Conservation (phyloP, 2,329 filamentous ascomycete species). For the Knoxdaviesia proteae region DNA sequence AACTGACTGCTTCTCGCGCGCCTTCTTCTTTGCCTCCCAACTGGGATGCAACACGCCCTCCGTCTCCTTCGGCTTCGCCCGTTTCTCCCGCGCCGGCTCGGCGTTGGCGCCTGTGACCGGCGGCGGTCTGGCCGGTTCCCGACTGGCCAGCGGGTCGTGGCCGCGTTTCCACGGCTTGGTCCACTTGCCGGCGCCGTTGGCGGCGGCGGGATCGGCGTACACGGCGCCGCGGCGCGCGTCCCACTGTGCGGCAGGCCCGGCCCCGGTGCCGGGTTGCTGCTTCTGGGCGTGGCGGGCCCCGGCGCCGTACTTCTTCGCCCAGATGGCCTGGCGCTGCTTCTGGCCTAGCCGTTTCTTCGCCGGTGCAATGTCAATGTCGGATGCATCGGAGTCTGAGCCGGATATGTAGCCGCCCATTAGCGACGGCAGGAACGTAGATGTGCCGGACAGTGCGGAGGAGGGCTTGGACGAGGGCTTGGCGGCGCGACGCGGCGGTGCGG, state of each 20-base stretch:
- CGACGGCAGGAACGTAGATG: conserved; percentile 49
- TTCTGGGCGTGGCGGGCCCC: conserved; percentile 44
- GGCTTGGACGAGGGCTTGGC: conserved; percentile 3
- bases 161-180: conserved; percentile 33
- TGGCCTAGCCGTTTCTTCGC: conserved; percentile 53
- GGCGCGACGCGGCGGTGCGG: neutral
- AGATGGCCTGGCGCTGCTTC: conserved; percentile 55
- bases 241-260: conserved; percentile 26
- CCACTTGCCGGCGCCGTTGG: conserved; percentile 3
- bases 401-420: conserved; percentile 66
- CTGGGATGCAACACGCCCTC: conserved; percentile 39
- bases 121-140: conserved; percentile 4
- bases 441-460: conserved; percentile 6
- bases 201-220: conserved; percentile 16
- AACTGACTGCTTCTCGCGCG: conserved; percentile 33
- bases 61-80: conserved; percentile 11
- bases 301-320: conserved; percentile 59
- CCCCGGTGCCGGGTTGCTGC: conserved; percentile 12
- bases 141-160: conserved; percentile 13
- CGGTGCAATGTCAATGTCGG: conserved; percentile 41
- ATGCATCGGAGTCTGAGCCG: conserved; percentile 44
- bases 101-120: conserved; percentile 6
- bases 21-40: conserved; percentile 42
- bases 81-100: conserved; percentile 6
- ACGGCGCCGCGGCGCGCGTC: conserved; percentile 35